Evolutionary conservation across 116 monocot genomes (phyloP), one percentile per base, ranked within the genome.

Genomic region (Zostera marina): DNA sequence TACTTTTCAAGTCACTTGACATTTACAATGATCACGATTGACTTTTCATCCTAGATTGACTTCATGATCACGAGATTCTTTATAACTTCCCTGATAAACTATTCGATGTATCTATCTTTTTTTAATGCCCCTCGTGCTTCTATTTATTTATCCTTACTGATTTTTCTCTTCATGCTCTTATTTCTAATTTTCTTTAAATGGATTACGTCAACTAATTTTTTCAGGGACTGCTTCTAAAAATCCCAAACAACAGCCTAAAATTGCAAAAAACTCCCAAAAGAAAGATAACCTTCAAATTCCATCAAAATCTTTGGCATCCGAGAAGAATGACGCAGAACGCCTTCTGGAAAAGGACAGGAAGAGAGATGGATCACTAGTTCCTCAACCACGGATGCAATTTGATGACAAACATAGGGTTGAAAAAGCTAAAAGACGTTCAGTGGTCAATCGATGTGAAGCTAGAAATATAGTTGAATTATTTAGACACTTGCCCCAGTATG

Each of bases 401-500:
- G 86, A 89, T 85, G 89, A 96, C 60, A 74, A 82, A 46, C 73
- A 67, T 72, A 65, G 84, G 47, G 96, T 96, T 68, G 96, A 85
- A 49, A 96, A 96, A 70, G 75, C 85, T 60, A 96, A 89, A 70
- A 79, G 63, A 32, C 79, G 85, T 68, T 89, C 96, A 7, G 56
- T 89, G 6, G 96, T 96, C 7, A 82, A 76, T 66, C 85, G 85
- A 62, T 70, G 66, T 62, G 96, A 96, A 82, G 82, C 89, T 53
- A 75, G 72, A 70, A 96, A 89, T 24, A 81, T 75, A 70, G 96
- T 96, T 72, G 96, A 96, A 54, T 70, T 96, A 62, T 96, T 96
- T 61, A 72, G 96, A 47, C 96, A 96, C 64, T 72, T 96, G 57
- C 96, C 96, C 49, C 96, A 96, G 58, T 96, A 96, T 71, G 76